Base-by-base conservation (phyloP, 495 filamentous ascomycete genomes). In the Aspergillus hancockii region DNA sequence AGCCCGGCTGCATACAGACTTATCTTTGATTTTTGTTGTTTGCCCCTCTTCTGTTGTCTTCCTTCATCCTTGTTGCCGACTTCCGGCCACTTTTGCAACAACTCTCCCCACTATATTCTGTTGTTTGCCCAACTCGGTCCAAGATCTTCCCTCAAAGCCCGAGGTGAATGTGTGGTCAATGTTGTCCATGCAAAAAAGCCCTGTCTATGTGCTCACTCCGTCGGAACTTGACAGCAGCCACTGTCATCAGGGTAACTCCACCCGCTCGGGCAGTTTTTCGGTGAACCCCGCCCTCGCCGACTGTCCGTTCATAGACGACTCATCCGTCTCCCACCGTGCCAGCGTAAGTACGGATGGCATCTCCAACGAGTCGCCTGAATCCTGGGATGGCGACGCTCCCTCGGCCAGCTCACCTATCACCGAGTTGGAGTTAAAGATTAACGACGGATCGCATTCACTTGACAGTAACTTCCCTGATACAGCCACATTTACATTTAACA, bases 121-220 rank as follows among this genome's bases (percentile, higher is more conserved):
- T 36, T 36, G 13, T 36, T 1, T 28, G 4, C 34, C 34, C 4
- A 36, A 10, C 8, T 14, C 34, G 34, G 9, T 9, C 34, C 4
- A 41, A 41, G 16, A n/a, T 41, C 34, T 19, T 46, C 43, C 57
- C 61, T 52, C 56, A 0, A 31, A 40, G 13, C 18, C 14, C 7
- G 58, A 60, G 61, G 52, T 57, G 41, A 36, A 45, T 59, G 59
- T 21, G 43, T 56, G 61, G 67, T 65, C 68, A 71, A 77, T 80
- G 75, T 72, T 78, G 71, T 76, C 75, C 68, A 79, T 78, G 75
- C 74, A 78, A 63, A 72, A 72, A 36, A 59, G 60, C 23, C 61
- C 68, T 47, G 31, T 62, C 45, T 64, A 69, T 62, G 36, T 61
- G 36, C 50, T 66, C 28, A 56, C 61, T 57, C 57, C 62, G 8